phyloP scores from a whole-genome alignment of 1,284 basidiomycete species.

The Leccinum angustisporum region DNA sequence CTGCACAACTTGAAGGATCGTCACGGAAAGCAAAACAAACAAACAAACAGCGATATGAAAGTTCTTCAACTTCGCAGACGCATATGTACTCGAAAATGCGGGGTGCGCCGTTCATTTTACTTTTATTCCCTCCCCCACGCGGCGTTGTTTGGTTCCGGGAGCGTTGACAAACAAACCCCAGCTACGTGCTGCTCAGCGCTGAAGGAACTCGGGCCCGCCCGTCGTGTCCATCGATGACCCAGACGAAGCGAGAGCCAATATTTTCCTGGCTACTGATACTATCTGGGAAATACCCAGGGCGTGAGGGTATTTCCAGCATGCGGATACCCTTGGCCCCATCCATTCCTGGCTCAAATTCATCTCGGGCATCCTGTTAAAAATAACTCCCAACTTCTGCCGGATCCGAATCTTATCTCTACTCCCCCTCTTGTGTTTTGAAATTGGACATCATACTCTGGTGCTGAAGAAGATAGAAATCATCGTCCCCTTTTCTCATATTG shows the following conservation, averaged over 20 bases:
- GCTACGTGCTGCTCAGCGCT: neutral
- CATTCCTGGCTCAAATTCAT: neutral
- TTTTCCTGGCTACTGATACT: neutral
- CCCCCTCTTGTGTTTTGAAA: conserved; percentile 17
- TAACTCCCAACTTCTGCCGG: conserved; percentile 12
- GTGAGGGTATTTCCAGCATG: neutral
- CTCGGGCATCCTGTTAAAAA: conserved; percentile 6
- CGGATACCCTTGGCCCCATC: conserved; percentile 26
- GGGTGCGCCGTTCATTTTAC: neutral
- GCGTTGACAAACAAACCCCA: conserved; percentile 16
- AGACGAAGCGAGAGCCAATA: neutral
- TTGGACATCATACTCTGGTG: conserved; percentile 21
- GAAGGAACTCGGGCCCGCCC: neutral
- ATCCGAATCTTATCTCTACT: conserved; percentile 30
- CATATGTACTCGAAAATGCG: conserved; percentile 6
- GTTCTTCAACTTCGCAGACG: conserved; percentile 18
- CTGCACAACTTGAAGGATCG: too few relatives aligned
- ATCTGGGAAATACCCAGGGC: neutral
- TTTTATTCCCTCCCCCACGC: conserved; percentile 7
- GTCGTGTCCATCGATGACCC: neutral
- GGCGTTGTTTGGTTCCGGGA: conserved; percentile 21
- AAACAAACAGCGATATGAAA: conserved; percentile 9
- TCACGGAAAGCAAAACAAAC: neutral
- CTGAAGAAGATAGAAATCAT: conserved; percentile 13
- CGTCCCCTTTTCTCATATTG: conserved; percentile 9